Evolutionary conservation across 257 asterid genomes (phyloP).

Genomic region (Solanum paucissectum): DNA sequence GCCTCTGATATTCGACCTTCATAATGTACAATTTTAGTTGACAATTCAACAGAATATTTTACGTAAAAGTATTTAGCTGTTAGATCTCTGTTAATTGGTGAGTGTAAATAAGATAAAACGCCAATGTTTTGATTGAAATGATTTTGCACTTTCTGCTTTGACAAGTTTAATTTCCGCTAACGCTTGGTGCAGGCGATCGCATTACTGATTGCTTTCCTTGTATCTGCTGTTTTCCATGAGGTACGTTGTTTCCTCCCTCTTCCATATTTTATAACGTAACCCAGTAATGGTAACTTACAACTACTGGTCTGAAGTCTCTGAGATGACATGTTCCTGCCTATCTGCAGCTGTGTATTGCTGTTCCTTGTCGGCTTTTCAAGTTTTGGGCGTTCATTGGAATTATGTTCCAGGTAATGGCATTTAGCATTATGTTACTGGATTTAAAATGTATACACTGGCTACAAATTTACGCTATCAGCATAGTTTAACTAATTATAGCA

Average conservation of each 20-base stretch:
- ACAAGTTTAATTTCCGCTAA: background rate
- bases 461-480: background rate
- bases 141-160: background rate
- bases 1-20: background rate
- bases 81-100: background rate
- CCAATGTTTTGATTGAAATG: background rate
- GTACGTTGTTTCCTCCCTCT: conserved; percentile 19
- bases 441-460: background rate
- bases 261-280: background rate
- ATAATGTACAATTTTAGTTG: background rate
- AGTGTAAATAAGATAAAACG: background rate
- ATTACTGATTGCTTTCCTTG: conserved; percentile 64
- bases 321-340: conserved; percentile 1
- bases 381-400: conserved; percentile 91
- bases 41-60: background rate
- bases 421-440: background rate
- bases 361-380: conserved; percentile 94
- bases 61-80: background rate
- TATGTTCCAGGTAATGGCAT: conserved; percentile 68
- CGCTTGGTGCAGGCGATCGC: conserved; percentile 55
- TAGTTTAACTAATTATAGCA: background rate
- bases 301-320: background rate
- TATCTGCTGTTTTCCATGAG: conserved; percentile 97
- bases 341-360: conserved; percentile 83
- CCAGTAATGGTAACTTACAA: background rate